Evolutionary conservation across 805 yeast species (phyloP).

Genomic region (Saccharomycopsis selenospora): DNA sequence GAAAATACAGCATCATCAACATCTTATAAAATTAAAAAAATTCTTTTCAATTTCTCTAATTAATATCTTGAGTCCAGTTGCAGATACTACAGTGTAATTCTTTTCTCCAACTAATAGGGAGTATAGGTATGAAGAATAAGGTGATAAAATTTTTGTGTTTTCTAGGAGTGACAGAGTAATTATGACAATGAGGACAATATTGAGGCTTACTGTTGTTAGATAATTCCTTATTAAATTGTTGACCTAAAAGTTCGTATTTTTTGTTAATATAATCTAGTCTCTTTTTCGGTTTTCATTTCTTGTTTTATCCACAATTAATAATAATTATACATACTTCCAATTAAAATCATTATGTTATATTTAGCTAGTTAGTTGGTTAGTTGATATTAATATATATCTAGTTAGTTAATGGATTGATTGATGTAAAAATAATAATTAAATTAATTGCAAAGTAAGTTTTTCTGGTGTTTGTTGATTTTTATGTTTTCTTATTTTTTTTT

Average conservation of each 20-base stretch:
- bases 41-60: too few species aligned
- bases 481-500: too few species aligned
- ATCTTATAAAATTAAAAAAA: too few species aligned
- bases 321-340: slow-evolving; percentile 17
- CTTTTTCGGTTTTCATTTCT: not conserved
- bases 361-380: too few species aligned
- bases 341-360: slow-evolving; percentile 17
- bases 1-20: too few species aligned
- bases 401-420: too few species aligned
- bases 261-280: slow-evolving; percentile 4
- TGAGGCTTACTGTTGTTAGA: slow-evolving; percentile 9
- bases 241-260: slow-evolving; percentile 8
- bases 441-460: too few species aligned
- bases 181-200: slow-evolving; percentile 53
- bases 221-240: slow-evolving; percentile 17
- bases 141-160: slow-evolving; percentile 48
- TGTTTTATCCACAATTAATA: not conserved
- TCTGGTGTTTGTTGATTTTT: too few species aligned
- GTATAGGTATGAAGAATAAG: slow-evolving; percentile 45
- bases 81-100: slow-evolving; percentile 46
- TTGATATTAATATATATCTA: too few species aligned
- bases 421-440: too few species aligned
- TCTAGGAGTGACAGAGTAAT: slow-evolving; percentile 44
- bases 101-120: slow-evolving; percentile 48
- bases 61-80: slow-evolving; percentile 37